Base-by-base conservation (phyloP, 2,329 filamentous ascomycete genomes). In the Monilinia fructigena region DNA sequence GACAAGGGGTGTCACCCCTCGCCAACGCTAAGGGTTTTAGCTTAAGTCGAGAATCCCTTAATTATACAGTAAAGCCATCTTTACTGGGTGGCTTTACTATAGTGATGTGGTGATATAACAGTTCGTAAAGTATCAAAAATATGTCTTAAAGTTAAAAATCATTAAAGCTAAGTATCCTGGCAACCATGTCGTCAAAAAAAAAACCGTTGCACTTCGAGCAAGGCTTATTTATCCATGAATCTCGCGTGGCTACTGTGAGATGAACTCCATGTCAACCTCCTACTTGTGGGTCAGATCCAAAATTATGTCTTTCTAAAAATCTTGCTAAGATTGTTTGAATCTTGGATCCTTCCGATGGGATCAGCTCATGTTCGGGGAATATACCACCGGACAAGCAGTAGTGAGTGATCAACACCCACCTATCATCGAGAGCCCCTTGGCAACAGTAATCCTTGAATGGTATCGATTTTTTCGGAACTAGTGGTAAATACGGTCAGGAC, bases 151-250 rank as follows among this genome's bases (percentile, higher is more conserved):
- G 23, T 58, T 16, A 45, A 42, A 54, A 26, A 42, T 10, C 31
- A 50, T 20, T 56, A 31, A 31, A 40, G 5, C 6, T 8, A 20
- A n/a, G 40, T 35, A 45, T 56, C 18, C 52, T 35, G 28, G 40
- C 20, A 58, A 52, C 20, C 4, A 52, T 38, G 31, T 40, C n/a
- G 45, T 48, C 20, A 47, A 53, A 56, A 54, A 61, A 23, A 66
- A 66, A 66, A 38, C 64, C 64, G 64, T 66, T 66, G 48, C 23
- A 26, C 23, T 59, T 59, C 11, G n/a, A 66, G 26, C 56, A 66
- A 62, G 64, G 48, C 56, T 42, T 42, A 16, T 42, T 38, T 54
- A 66, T 66, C 64, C 64, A 66, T 66, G 64, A 38, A 11, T 62
- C 26, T 55, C 64, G 48, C 64, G 64, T 66, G 64, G 64, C 64